Evolutionary conservation across 805 yeast species (phyloP), one percentile per base, ranked within the genome.

Genomic region (Suhomyces sp.): DNA sequence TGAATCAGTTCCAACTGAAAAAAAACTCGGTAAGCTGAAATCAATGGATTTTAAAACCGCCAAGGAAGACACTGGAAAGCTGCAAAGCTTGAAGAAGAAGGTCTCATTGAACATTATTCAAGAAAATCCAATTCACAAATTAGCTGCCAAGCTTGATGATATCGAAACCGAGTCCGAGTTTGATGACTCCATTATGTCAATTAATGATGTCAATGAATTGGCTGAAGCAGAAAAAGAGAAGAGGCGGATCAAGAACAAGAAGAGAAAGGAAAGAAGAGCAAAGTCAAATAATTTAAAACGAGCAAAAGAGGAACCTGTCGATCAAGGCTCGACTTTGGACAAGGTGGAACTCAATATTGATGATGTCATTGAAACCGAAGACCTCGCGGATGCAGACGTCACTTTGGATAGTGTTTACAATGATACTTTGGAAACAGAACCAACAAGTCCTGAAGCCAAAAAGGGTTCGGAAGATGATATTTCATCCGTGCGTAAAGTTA

Each of bases 191-290:
- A 25, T 41, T 19, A 29, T 41, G 20, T 36, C 39, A 5, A 24
- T 34, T 12, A 33, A 31, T 19, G 44, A 40, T 10, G 7, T 25
- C 10, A 23, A 33, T 14, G 43, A 43, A n/a, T 17, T 25, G 12
- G 28, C 39, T 16, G 44, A 40, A 8, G 37, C 31, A 4, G 46
- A 47, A 19, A 40, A 40, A 26, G 49, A 42, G 22, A 49, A 41
- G 30, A 48, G 37, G 27, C 32, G 42, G 18, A 14, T 33, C 26
- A 43, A 40, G 21, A 50, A 51, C 30, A 38, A 24, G 27, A 49
- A 48, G 28, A 35, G 52, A 26, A 38, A 38, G 24, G 47, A 48
- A 23, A 39, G 55, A 36, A 45, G 53, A 39, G 31, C 28, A 9
- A 28, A 32, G 10, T 36, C 42, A 4, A 31, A 35, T 16, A 31